Evolutionary conservation across 2,329 filamentous ascomycete genomes (phyloP).

Genomic region (Trichoderma pleuroti): DNA sequence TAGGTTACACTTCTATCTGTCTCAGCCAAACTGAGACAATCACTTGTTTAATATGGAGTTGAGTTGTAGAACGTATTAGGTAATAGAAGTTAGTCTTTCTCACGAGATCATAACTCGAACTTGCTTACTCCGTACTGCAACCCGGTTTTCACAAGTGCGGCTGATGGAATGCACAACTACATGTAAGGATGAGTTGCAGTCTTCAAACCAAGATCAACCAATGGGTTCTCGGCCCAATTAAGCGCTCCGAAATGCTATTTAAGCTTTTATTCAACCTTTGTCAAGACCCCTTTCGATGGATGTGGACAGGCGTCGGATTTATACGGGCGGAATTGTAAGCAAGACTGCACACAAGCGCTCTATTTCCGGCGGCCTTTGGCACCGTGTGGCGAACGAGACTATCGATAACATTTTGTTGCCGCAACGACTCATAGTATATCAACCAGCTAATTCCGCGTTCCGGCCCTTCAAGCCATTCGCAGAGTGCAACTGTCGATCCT

Average conservation of each 20-base stretch:
- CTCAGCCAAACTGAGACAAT: too few species aligned
- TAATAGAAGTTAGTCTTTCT: too few species aligned
- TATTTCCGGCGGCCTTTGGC: not conserved
- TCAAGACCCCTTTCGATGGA: not conserved
- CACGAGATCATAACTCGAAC: too few species aligned
- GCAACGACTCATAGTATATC: not conserved
- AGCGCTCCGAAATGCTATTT: not conserved
- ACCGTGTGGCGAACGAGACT: not conserved
- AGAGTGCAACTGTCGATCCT: not conserved
- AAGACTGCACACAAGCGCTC: not conserved
- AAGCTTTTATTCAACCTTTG: not conserved
- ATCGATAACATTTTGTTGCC: not conserved
- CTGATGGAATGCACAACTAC: not conserved
- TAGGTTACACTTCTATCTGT: too few species aligned
- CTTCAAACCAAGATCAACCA: too few species aligned
- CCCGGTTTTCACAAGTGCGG: too few species aligned
- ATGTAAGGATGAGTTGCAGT: accelerated
- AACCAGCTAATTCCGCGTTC: not conserved
- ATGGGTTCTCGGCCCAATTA: not conserved
- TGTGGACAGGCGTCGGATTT: not conserved
- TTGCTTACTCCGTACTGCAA: too few species aligned
- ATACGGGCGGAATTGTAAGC: not conserved
- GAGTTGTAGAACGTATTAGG: too few species aligned
- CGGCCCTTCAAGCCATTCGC: not conserved
- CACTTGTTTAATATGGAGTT: too few species aligned